Evolutionary conservation across 129 eudicot species (phyloP), one percentile per base, ranked within the genome.

Genomic region (Glebionis coronaria): DNA sequence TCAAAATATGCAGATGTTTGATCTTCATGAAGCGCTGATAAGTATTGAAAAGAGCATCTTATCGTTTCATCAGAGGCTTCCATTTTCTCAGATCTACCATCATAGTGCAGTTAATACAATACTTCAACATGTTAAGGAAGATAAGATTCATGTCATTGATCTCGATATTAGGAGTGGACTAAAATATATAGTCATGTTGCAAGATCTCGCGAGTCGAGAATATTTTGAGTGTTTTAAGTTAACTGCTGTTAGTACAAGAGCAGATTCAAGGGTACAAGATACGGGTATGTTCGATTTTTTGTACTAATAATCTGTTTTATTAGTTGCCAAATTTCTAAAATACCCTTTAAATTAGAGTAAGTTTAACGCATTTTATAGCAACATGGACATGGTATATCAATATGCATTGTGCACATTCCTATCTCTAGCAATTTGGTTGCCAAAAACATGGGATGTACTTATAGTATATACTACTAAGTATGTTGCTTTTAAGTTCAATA

Each of bases 231-330:
- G 46, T 44, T 72, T 85, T 9, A 79, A 70, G 83, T 59, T 82
- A 60, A 85, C 85, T n/a, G 87, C 87, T 12, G 51, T 85, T 4
- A 73, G 83, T 40, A 81, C 78, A 27, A 73, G 81, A 79, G 21
- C 14, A 2, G 27, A 58, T 61, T n/a, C 66, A 78, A 62, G 49
- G 56, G 56, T 69, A 10, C 25, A 69, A 69, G 74, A 42, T 3
- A 21, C 74, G 0, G 61, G 74, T 25, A 42, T 29, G 65, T 35
- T 27, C 27, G 9, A 9, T 21, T 35, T 45, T 18, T 46, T 29
- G 2, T n/a, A 14, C 18, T 61, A 61, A 16, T 21, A 16, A 57
- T 31, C 23, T 38, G 40, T 35, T 35, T 7, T 9, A 1, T 53
- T 20, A 18, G 20, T 55, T 55, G 5, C 13, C 60, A 10, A 55